Conservation (phyloP, 2,329 filamentous ascomycete genomes). For the Alternaria ethzedia region DNA sequence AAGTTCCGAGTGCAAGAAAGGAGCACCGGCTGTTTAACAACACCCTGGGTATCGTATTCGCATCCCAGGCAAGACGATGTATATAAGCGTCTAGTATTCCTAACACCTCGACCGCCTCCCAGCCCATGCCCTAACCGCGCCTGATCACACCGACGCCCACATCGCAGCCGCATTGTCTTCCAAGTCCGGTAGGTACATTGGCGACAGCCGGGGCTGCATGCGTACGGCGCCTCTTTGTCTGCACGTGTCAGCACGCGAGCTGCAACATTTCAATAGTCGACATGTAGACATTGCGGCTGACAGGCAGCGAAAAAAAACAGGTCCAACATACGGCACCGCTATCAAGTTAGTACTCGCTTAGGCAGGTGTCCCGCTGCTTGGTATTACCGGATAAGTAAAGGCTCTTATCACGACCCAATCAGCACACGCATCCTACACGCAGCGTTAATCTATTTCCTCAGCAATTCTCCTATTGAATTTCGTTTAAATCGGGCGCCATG, state of each 20-base stretch:
- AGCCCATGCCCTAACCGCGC: conserved; percentile 1
- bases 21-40: conserved; percentile 1
- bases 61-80: not conserved
- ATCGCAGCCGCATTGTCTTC: not conserved
- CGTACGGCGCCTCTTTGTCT: not conserved
- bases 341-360: conserved; percentile 13
- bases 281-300: conserved; percentile 7
- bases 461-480: conserved; percentile 1
- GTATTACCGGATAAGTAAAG: conserved; percentile 10
- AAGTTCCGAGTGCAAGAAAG: not conserved
- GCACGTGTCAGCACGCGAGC: conserved; percentile 5
- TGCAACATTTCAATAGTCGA: conserved; percentile 11
- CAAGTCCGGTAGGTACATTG: not conserved
- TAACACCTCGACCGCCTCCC: not conserved
- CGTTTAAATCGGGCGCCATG: not conserved
- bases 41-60: not conserved
- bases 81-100: conserved; percentile 2
- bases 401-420: conserved; percentile 14
- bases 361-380: conserved; percentile 12
- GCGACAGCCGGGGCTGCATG: not conserved
- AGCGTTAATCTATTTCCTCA: conserved; percentile 1
- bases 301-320: conserved; percentile 5
- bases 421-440: not conserved
- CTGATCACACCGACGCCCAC: not conserved
- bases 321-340: not conserved